A percentile compares a stretch with the other conserved stretches of the same genome.
Conservation (phyloP, 805 yeast species). For the Starmerella potacharoeniae region DNA sequence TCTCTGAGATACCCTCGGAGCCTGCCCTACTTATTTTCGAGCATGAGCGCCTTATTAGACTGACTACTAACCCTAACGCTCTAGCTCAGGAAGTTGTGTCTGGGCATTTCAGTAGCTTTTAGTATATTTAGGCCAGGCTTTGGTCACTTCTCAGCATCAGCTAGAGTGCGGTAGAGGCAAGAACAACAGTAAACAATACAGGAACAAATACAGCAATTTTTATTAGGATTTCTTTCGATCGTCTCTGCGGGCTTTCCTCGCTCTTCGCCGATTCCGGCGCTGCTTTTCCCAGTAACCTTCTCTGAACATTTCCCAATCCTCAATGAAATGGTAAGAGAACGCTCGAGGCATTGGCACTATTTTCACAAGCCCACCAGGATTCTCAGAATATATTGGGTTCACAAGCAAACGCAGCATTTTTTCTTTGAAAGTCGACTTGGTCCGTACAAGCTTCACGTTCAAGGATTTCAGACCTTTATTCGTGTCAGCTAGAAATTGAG, state of each 20-base stretch:
- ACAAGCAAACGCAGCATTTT: conserved; percentile 21
- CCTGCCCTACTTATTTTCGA: too few relatives aligned
- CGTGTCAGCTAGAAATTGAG: conserved; percentile 66
- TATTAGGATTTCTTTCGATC: background rate
- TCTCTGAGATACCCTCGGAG: too few relatives aligned
- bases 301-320: conserved; percentile 89
- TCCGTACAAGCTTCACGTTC: conserved; percentile 55
- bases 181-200: background rate
- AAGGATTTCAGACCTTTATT: conserved; percentile 82
- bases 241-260: background rate
- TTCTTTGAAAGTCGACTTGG: conserved; percentile 24
- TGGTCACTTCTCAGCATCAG: too few relatives aligned
- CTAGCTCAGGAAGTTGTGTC: too few relatives aligned
- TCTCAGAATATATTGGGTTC: conserved; percentile 23
- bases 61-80: too few relatives aligned
- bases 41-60: too few relatives aligned
- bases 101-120: too few relatives aligned
- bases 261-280: conserved; percentile 3
- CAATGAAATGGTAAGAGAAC: conserved; percentile 72
- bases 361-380: conserved; percentile 64
- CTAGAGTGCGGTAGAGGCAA: too few relatives aligned
- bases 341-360: conserved; percentile 69
- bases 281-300: conserved; percentile 74
- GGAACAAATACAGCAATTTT: background rate
- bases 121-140: too few relatives aligned